Evolutionary conservation across 139 green algal species (phyloP).

Genomic region (Trebouxia sp.): DNA sequence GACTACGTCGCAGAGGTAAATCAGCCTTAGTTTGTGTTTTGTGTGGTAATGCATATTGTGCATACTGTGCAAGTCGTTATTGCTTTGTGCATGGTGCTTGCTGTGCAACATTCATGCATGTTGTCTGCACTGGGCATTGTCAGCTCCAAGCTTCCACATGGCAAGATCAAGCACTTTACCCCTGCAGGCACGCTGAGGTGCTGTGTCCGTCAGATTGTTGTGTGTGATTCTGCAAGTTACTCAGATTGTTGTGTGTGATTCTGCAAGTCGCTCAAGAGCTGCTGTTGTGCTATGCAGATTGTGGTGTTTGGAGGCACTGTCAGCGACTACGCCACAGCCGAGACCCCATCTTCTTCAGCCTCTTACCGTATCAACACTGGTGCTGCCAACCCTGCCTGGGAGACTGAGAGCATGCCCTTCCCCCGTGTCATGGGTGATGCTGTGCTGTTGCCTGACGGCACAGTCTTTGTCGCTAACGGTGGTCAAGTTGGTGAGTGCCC

Average conservation of each 20-base stretch:
- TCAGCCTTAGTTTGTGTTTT: background rate
- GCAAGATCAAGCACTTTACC: no score
- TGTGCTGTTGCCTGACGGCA: constrained; percentile 15
- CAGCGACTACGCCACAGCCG: background rate
- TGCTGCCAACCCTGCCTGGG: background rate
- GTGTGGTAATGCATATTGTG: background rate
- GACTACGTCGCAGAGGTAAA: constrained; percentile 2
- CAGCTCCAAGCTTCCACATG: no score
- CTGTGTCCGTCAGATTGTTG: no score
- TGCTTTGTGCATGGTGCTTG: no score
- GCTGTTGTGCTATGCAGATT: constrained; percentile 11
- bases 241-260: no score
- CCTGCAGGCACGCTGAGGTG: no score
- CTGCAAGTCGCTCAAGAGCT: no score
- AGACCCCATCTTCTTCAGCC: background rate
- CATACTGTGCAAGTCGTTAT: background rate
- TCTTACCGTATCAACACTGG: background rate
- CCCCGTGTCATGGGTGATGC: constrained; percentile 4
- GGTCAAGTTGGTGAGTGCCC: background rate
- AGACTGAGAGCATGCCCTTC: constrained; percentile 5
- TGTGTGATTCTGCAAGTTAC: no score
- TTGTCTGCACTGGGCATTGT: no score
- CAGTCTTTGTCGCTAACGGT: constrained; percentile 1
- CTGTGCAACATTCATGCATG: no score
- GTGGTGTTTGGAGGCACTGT: constrained; percentile 9